Percentiles rank a stretch among this genome's conserved stretches.
Evolutionary conservation across 768 basidiomycete species (phyloP).

Genomic region (Boletus vinaceobasis): DNA sequence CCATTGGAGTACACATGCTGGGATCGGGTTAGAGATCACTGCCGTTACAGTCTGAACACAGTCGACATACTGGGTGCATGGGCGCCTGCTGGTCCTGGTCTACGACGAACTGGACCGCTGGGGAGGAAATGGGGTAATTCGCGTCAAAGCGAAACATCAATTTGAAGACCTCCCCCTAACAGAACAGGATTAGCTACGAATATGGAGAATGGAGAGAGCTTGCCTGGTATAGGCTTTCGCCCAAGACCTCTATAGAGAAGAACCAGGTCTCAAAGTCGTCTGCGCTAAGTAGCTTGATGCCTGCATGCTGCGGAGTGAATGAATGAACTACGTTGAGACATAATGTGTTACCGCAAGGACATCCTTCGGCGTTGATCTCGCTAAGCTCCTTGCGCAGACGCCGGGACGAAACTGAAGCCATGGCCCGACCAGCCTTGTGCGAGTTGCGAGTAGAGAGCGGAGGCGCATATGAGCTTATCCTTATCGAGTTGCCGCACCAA

Average conservation of each 20-base stretch:
- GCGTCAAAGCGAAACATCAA: slow-evolving; percentile 80
- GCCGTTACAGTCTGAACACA: not conserved
- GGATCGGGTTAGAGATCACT: slow-evolving; percentile 11
- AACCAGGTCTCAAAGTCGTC: slow-evolving; percentile 78
- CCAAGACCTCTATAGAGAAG: slow-evolving; percentile 79
- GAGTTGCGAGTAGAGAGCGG: slow-evolving; percentile 7
- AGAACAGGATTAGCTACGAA: not conserved
- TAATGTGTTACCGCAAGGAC: slow-evolving; percentile 53
- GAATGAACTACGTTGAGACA: not conserved
- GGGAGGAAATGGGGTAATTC: slow-evolving; percentile 83
- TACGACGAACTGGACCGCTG: slow-evolving; percentile 83
- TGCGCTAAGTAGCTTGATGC: slow-evolving; percentile 69
- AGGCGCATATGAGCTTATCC: not conserved
- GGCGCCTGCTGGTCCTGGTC: slow-evolving; percentile 64
- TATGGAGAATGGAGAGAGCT: slow-evolving; percentile 3
- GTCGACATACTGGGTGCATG: slow-evolving; percentile 65
- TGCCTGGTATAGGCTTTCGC: slow-evolving; percentile 77
- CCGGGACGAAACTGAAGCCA: slow-evolving; percentile 62
- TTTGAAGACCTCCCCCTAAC: slow-evolving; percentile 73
- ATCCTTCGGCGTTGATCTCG: slow-evolving; percentile 64
- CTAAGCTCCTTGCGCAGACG: slow-evolving; percentile 68
- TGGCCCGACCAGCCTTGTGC: slow-evolving; percentile 28
- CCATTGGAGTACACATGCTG: slow-evolving; percentile 88
- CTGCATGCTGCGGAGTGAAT: slow-evolving; percentile 34
- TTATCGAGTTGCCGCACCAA: slow-evolving; percentile 24